Base-by-base conservation (phyloP, 805 yeast genomes). In the Zygoascus tannicola region DNA sequence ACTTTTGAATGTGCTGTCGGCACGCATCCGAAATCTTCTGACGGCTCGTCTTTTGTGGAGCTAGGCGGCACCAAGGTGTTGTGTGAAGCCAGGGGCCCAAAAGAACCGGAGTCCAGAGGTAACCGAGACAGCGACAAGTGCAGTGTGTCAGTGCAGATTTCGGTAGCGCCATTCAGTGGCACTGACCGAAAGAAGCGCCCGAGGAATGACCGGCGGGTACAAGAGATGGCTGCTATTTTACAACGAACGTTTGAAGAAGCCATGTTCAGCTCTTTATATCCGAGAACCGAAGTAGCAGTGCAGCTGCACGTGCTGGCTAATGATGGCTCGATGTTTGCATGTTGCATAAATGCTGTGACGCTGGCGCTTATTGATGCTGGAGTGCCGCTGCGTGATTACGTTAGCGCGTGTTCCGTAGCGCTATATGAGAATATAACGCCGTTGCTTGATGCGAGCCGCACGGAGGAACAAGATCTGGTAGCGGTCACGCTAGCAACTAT, bases 291-390 rank as follows among this genome's bases (percentile, higher is more conserved):
- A 32, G 84, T 92, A n/a, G 76, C 75, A 35, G 73, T 90, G 4
- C 74, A 76, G 36, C 67, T 88, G 4, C 84, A 85, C 51, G 87
- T 92, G 0, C 67, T 92, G 43, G 78, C 86, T 12, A 85, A 86
- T 56, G 98, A 92, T 57, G 98, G 98, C 32, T 95, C 95, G 0
- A 58, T 90, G 21, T 62, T 90, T 50, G 76, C 95, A 0, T 71
- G 83, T 1, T 76, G 92, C 51, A 71, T 85, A 35, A 92, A 92
- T 59, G 85, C 97, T 7, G 75, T 85, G 35, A 85, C 96, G 1
- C 66, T 92, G 54, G 97, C 95, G 0, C 69, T 92, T 36, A 78
- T 92, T 28, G 97, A 92, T 64, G 97, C 97, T 1, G 97, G 97
- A 40, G 80, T 92, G 38, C 82, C 96, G 4, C 80, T 92, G 81